Base-by-base conservation (phyloP, 75 land plant genomes). In the Selaginella tamariscina region DNA sequence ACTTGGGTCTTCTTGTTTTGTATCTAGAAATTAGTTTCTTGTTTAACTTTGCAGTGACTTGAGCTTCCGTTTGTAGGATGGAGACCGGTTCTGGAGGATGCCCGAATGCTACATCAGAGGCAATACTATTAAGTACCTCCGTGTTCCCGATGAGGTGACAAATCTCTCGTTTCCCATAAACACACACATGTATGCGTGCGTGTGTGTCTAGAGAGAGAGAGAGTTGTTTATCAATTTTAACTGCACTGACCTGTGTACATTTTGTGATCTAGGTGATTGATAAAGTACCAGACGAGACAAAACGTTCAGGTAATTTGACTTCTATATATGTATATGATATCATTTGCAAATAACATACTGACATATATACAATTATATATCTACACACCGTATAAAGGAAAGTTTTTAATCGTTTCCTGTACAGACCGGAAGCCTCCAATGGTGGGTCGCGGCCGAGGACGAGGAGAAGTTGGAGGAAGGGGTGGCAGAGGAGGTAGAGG, bases 21-120 rank as follows among this genome's bases (percentile, higher is more conserved):
- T 24, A 0, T 65, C 0, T 69, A 62, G 2, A 0, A 31, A 26
- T 29, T 1, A 72, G 29, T 27, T 32, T 54, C 2, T 60, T 32
- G 15, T 75, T 18, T 32, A 13, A 8, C 20, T 63, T 59, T 29
- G 29, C 0, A 27, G 67, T 1, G 13, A 29, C 29, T 49, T 32
- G 62, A 68, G 24, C 54, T 67, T 26, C 44, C 33, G n/a, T 59
- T 54, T 26, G 71, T 69, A 94, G 99, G 99, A 95, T 85, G 99
- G 97, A 69, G 99, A 95, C 71, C 78, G 97, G 31, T 95, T 95
- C 75, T 95, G 99, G 99, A 71, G 99, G 66, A 91, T 95, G 99
- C 99, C 99, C 57, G 99, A 95, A 70, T 95, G 99, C 66, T 95
- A 95, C 64, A 85, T 95, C 15, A 81, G 99, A 39, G 99, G 99